A percentile compares a stretch with the other conserved stretches of the same genome.
These are phyloP conservation scores for Penicillium bovifimosum DNA, from an alignment of 495 filamentous ascomycete species.

Conservation along the genomic window DNA sequence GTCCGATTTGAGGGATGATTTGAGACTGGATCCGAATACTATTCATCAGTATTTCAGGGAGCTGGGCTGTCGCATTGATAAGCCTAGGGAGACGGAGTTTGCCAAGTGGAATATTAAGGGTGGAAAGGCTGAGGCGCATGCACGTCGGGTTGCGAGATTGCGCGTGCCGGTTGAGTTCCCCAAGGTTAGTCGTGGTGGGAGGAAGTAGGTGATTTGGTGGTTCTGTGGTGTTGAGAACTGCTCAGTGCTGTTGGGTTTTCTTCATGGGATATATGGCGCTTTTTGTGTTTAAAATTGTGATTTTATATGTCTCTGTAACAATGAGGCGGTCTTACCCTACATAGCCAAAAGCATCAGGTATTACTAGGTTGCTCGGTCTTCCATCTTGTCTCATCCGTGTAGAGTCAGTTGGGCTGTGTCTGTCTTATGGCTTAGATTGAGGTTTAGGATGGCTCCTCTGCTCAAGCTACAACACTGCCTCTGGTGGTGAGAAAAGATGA, in stretches of 20 bases:
- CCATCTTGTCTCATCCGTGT: background rate
- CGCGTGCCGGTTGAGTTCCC: constrained; percentile 81
- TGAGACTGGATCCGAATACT: constrained; percentile 64
- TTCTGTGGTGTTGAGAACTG: constrained; percentile 1
- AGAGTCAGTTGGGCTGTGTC: background rate
- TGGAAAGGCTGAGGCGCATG: constrained; percentile 54
- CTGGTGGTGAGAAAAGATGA: too few relatives aligned
- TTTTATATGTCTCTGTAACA: constrained; percentile 18
- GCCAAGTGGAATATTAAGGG: constrained; percentile 42
- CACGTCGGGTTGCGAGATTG: constrained; percentile 61
- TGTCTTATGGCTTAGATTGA: too few relatives aligned
- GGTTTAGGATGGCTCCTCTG: too few relatives aligned
- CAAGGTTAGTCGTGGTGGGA: constrained; percentile 45
- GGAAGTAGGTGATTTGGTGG: constrained; percentile 16
- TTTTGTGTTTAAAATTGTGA: constrained; percentile 7
- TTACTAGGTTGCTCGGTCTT: background rate
- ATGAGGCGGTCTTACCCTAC: constrained; percentile 19
- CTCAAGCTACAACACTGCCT: too few relatives aligned
- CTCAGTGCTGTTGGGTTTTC: background rate
- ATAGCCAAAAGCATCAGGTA: constrained; percentile 13
- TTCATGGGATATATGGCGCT: constrained; percentile 27
- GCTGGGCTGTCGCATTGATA: constrained; percentile 60
- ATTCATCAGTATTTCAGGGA: constrained; percentile 65
- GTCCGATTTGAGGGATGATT: constrained; percentile 68
- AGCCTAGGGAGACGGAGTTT: constrained; percentile 40